Evolutionary conservation across 495 filamentous ascomycete species (phyloP).

Genomic region (Coniosporium apollinis): DNA sequence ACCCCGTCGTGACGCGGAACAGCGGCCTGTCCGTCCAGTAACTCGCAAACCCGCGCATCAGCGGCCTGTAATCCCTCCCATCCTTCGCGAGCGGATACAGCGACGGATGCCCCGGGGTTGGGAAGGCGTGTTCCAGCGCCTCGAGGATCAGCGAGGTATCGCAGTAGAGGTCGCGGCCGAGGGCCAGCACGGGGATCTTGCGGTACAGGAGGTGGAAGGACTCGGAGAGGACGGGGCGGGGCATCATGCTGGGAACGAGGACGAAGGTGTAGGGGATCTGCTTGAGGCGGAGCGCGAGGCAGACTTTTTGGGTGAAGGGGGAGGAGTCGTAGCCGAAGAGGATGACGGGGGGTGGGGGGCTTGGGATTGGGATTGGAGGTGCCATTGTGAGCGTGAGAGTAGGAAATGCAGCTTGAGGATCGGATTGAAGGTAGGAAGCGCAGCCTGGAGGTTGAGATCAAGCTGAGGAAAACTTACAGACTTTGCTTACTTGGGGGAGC

Average conservation of each 20-base stretch:
- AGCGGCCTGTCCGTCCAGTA: conserved; percentile 16
- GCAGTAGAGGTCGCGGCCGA: conserved; percentile 21
- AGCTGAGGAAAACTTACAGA: too few relatives aligned
- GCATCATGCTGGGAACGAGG: conserved; percentile 18
- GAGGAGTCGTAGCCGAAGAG: conserved; percentile 12
- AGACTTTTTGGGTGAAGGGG: conserved; percentile 19
- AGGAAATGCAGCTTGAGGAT: too few relatives aligned
- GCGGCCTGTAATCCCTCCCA: conserved; percentile 7
- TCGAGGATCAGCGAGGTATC: conserved; percentile 20
- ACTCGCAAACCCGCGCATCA: conserved; percentile 11
- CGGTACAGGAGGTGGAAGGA: conserved; percentile 19
- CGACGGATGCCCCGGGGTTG: conserved; percentile 6
- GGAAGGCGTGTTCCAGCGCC: conserved; percentile 15
- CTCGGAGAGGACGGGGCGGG: conserved; percentile 13
- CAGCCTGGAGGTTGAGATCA: too few relatives aligned
- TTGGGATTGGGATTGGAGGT: too few relatives aligned
- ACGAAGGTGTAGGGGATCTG: conserved; percentile 17
- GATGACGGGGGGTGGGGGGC: conserved; percentile 6
- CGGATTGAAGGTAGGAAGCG: too few relatives aligned
- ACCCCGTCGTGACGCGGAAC: conserved; percentile 18
- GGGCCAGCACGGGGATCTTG: conserved; percentile 20
- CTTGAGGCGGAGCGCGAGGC: conserved; percentile 14
- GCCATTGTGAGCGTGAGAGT: too few relatives aligned
- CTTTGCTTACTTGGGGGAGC: too few relatives aligned
- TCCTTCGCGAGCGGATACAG: conserved; percentile 10